These are phyloP conservation scores for Amanita rubescens DNA, from an alignment of 768 basidiomycete genomes.

Conservation along the genomic window DNA sequence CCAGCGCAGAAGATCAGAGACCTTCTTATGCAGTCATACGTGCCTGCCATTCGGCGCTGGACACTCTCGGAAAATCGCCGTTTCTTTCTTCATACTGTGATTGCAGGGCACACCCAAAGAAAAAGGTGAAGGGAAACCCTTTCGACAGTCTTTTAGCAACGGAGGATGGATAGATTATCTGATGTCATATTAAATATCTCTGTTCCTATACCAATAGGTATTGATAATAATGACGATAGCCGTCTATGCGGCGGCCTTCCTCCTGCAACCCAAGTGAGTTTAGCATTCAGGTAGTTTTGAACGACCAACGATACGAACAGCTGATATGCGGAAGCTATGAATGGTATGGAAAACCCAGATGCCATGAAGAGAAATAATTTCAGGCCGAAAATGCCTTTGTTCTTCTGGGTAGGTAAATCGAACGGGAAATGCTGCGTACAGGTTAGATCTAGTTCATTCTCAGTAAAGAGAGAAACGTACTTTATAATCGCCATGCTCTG, in stretches of 20 bases:
- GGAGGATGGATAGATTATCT: constrained; percentile 15
- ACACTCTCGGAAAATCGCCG: constrained; percentile 55
- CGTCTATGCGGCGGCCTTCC: constrained; percentile 26
- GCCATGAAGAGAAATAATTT: constrained; percentile 43
- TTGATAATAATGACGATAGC: neutral
- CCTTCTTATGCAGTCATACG: constrained; percentile 48
- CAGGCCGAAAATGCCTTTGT: constrained; percentile 36
- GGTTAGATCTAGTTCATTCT: constrained; percentile 8
- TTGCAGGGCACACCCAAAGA: constrained; percentile 37
- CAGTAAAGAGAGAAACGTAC: constrained; percentile 26
- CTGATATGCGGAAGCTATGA: constrained; percentile 54
- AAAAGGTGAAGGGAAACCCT: constrained; percentile 5
- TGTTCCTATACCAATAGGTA: neutral
- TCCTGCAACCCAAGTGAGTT: constrained; percentile 24
- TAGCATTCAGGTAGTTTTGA: neutral
- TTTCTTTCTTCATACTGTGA: constrained; percentile 62
- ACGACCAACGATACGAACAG: constrained; percentile 40
- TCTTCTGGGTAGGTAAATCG: constrained; percentile 43
- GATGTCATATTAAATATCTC: constrained; percentile 6
- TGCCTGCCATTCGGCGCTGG: constrained; percentile 59
- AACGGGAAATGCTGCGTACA: constrained; percentile 48
- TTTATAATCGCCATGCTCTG: constrained; percentile 50
- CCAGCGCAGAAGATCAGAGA: constrained; percentile 46
- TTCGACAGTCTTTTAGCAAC: constrained; percentile 9
- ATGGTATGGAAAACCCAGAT: constrained; percentile 60